phyloP scores from a whole-genome alignment of 1,284 basidiomycete genomes.

The Flammula alnicola region DNA sequence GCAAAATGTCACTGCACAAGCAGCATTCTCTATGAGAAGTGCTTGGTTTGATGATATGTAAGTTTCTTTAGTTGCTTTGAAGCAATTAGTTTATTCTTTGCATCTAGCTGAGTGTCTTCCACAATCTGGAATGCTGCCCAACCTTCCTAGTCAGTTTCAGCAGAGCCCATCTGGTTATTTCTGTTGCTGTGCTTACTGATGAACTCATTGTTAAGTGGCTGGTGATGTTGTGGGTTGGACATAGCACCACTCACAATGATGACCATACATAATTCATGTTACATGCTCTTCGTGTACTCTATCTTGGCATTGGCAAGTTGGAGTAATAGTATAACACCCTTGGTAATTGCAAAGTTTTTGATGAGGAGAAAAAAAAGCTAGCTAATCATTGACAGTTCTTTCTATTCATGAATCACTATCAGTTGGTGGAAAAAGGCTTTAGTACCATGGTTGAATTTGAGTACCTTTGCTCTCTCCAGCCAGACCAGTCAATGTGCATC shows the following conservation, averaged over 20 bases:
- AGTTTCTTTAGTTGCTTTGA: neutral
- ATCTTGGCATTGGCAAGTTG: neutral
- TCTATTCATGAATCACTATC: neutral
- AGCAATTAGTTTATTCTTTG: neutral
- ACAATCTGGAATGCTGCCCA: slow-evolving; percentile 1
- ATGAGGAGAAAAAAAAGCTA: neutral
- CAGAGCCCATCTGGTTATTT: neutral
- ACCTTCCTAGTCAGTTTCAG: slow-evolving; percentile 2
- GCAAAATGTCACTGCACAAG: neutral
- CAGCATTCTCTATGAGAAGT: neutral
- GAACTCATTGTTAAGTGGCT: neutral
- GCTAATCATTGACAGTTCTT: neutral
- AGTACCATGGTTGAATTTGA: neutral
- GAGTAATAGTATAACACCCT: neutral
- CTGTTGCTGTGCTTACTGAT: slow-evolving; percentile 2
- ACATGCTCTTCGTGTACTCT: neutral
- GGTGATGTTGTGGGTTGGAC: slow-evolving; percentile 2
- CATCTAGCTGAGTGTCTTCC: neutral
- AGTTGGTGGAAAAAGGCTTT: neutral
- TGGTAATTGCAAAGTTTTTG: neutral
- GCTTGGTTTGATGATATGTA: neutral
- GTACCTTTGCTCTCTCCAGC: neutral
- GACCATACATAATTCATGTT: neutral
- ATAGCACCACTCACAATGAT: slow-evolving; percentile 5
- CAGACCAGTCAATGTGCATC: neutral